Evolutionary conservation across 495 filamentous ascomycete genomes (phyloP), one percentile per base, ranked within the genome.

Genomic region (Beverwykella pulmonaria): DNA sequence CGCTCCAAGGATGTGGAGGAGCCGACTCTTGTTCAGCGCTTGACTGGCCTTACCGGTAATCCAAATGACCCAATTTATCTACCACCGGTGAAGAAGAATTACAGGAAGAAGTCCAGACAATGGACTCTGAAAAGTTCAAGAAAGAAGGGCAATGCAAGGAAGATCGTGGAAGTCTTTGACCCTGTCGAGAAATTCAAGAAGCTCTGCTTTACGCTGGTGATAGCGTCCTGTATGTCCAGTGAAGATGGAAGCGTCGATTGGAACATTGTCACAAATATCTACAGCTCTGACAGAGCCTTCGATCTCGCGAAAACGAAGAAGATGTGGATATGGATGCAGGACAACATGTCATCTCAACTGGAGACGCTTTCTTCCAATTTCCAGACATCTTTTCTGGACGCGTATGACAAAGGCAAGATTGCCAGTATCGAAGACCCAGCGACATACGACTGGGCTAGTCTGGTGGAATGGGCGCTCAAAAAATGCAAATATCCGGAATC

Each of bases 361-460:
- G 80, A 88, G 7, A 85, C 86, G 58, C 77, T 98, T 71, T 87
- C 88, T 27, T 77, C 78, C n/a, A 86, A 90, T 65, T 96, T 98
- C 73, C 89, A 92, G 65, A 81, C 86, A 32, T 80, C 80, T 17
- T 97, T 91, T 73, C 76, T 92, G 20, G 81, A 83, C 46, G 95
- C 91, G 0, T 98, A 97, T 71, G 84, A 84, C 53, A 80, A 82
- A 2, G 83, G 83, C 9, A 79, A 88, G 54, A 65, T 98, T 0
- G 88, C 90, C 1, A 71, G 78, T 1, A 82, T 99, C 30, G 77
- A 87, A 39, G 75, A 95, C 65, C 79, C 92, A 5, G 78, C 85
- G 32, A 79, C 77, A 12, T 95, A 95, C 70, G 87, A 97, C 72
- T 95, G 94, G 91, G 79, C 82, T 29, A 75, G 73, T 39, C 72